Evolutionary conservation across 176 grass and related monocot genomes (phyloP), one percentile per base, ranked within the genome.

Genomic region (Cocos nucifera): DNA sequence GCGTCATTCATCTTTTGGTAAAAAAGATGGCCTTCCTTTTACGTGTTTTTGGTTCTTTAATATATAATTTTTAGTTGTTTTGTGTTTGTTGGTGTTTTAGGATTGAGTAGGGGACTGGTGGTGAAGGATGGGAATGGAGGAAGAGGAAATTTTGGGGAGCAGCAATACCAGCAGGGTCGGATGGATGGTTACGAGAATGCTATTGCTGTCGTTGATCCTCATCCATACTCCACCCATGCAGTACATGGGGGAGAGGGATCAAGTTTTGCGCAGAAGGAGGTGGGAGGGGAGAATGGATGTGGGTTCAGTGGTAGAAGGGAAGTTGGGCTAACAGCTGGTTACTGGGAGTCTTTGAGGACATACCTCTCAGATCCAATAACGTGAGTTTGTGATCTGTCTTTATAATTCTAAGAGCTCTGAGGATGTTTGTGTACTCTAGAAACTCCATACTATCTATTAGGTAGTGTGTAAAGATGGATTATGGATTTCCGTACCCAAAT

Each of bases 311-410:
- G 77, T 2, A 71, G 80, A 65, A 89, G 70, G 61, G 86, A 89
- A n/a, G 80, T 65, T 17, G 73, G 77, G 44, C 60, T 74, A 20
- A 60, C 80, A 4, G 73, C 69, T 49, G 50, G 73, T 75, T 89
- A 81, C 2, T 89, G 86, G 77, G 81, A 84, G 49, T 72, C 79
- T 0, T 73, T 89, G 53, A 84, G 86, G 77, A 72, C 73, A 0
- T 81, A 80, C 24, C 62, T 84, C n/a, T 84, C 77, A 2, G 86
- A 89, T 70, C 86, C 81, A 0, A 60, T 81, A 49, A 84, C 77
- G 86, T 84, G 49, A 73, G 86, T 84, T n/a, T 74, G 17, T 4
- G 12, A 53, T 17, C 6, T 67, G 9, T 53, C 5, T 54, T 12
- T 44, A 44, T 44, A 44, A 12, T 44, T 12, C 8, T 44, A 44